Percentiles rank a stretch among this genome's conserved stretches.
These are phyloP conservation scores for Pyrus betulifolia DNA, from an alignment of 306 rosid genomes.

Conservation along the genomic window DNA sequence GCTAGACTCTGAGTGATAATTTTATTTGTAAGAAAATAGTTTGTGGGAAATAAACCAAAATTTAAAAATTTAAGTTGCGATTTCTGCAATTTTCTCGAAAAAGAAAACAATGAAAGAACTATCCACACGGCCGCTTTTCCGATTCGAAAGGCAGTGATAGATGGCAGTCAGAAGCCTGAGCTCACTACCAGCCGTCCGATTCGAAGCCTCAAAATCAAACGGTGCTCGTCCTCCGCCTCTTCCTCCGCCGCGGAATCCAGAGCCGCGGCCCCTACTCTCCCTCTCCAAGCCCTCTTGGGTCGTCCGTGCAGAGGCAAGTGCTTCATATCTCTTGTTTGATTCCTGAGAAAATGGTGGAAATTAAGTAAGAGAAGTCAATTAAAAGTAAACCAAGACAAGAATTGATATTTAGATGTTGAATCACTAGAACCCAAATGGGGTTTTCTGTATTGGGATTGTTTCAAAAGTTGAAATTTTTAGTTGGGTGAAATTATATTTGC, in stretches of 20 bases:
- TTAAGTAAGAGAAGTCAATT: background rate
- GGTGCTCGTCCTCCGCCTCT: conserved; percentile 30
- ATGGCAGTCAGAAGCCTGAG: conserved; percentile 13
- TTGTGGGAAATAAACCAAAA: too few species aligned
- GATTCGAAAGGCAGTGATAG: background rate
- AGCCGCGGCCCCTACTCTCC: conserved; percentile 42
- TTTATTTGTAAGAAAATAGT: too few species aligned
- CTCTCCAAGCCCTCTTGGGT: conserved; percentile 67
- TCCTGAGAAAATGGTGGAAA: background rate
- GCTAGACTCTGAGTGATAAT: too few species aligned
- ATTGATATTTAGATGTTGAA: background rate
- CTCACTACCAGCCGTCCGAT: conserved; percentile 25
- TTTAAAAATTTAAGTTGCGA: too few species aligned
- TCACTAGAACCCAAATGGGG: background rate
- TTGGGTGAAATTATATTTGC: background rate
- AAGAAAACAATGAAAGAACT: too few species aligned
- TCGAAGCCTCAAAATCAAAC: conserved; percentile 39
- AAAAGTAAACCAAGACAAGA: background rate
- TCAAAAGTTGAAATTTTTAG: background rate
- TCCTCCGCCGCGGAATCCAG: conserved; percentile 30
- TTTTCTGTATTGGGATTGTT: background rate
- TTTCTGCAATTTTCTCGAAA: too few species aligned
- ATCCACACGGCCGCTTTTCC: too few species aligned
- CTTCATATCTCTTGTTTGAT: background rate
- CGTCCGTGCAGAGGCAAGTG: conserved; percentile 63